A percentile compares a stretch with the other conserved stretches of the same genome.
phyloP scores from a whole-genome alignment of 768 basidiomycete species.

The Collybiopsis luxurians region DNA sequence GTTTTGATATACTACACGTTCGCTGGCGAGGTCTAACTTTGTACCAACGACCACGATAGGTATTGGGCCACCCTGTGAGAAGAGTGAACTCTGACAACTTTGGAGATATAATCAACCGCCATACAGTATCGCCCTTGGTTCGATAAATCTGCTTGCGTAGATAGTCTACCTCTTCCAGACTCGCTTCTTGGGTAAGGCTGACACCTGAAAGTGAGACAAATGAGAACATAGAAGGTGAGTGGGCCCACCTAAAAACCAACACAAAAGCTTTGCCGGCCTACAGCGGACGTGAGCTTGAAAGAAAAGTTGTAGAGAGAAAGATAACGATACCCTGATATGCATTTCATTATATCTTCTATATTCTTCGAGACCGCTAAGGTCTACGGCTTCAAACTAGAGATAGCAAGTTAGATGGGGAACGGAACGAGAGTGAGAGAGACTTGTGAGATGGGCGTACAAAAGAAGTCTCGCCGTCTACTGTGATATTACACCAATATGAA shows the following conservation, averaged over 20 bases:
- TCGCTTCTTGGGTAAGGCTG: slow-evolving; percentile 81
- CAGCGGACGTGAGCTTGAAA: background rate
- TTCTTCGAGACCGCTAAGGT: slow-evolving; percentile 86
- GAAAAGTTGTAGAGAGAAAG: background rate
- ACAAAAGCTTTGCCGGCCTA: slow-evolving; percentile 76
- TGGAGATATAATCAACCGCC: background rate
- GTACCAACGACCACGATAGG: slow-evolving; percentile 89
- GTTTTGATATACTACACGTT: slow-evolving; percentile 70
- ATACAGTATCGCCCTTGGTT: slow-evolving; percentile 67
- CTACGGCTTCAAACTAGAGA: slow-evolving; percentile 70
- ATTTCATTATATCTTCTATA: slow-evolving; percentile 78
- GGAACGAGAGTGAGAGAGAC: slow-evolving; percentile 7
- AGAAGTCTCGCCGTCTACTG: slow-evolving; percentile 63
- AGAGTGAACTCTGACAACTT: background rate
- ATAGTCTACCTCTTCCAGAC: slow-evolving; percentile 74
- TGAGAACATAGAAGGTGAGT: background rate
- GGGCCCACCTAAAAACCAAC: slow-evolving; percentile 71
- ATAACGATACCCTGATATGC: slow-evolving; percentile 73
- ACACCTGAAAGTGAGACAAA: too few relatives aligned
- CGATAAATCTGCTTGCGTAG: slow-evolving; percentile 80
- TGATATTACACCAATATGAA: slow-evolving; percentile 63
- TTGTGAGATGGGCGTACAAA: slow-evolving; percentile 45
- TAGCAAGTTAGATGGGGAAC: background rate
- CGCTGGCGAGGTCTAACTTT: slow-evolving; percentile 76
- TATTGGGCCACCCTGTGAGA: slow-evolving; percentile 38